Base-by-base conservation (phyloP, 2,329 filamentous ascomycete genomes). In the Colletotrichum filicis region DNA sequence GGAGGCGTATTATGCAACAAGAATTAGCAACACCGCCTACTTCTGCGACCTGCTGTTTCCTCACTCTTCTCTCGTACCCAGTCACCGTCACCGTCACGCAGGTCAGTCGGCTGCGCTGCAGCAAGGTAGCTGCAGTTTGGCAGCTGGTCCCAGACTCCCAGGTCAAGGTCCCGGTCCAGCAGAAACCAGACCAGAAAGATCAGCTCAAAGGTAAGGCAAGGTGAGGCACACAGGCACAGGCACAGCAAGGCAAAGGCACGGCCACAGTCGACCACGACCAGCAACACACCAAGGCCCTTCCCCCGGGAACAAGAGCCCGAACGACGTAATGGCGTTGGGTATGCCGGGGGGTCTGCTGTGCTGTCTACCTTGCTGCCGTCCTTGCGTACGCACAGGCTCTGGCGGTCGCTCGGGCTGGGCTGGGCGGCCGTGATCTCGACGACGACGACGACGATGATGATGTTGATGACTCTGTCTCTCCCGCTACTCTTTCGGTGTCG, bases 301-400 rank as follows among this genome's bases (percentile, higher is more conserved):
- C 42, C 70, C 66, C 66, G 59, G 61, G 66, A 71, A 58, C 55
- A 30, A 60, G 60, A 66, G 46, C 71, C 66, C 32, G 32, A 56
- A 73, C 70, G 66, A 71, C 71, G 71, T 73, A 73, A 73, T 73
- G 70, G 66, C 60, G 60, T 57, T 73, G 30, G 30, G 30, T 30
- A 61, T 70, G 60, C 56, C 58, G 53, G 58, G 66, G n/a, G 46
- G 61, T 28, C 42, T 46, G 35, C 37, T 46, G 32, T 60, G 30
- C 42, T 16, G 14, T 46, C 35, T 37, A 42, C 19, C 35, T 5
- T 61, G 26, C 28, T 49, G 37, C 26, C 59, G 28, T 28, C 53
- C 52, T 19, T 64, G 46, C 28, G 57, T 35, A 70, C 28, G 59
- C 66, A 46, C 52, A 32, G 62, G 32, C 32, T 57, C 37, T 46